phyloP scores from a whole-genome alignment of 2,329 filamentous ascomycete species.

The Fusarium goolgardi region DNA sequence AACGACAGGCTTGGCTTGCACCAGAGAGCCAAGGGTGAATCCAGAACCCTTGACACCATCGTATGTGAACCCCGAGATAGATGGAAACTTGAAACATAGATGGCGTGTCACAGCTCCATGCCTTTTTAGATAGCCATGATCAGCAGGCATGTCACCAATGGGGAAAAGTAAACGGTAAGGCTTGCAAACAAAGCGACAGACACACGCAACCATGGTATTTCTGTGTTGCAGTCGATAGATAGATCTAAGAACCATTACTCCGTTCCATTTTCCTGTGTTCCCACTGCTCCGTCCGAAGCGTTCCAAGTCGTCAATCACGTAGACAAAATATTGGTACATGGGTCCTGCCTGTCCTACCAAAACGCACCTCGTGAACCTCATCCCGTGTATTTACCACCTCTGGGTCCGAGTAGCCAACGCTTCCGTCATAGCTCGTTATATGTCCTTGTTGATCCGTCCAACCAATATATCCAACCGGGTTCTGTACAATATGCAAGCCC shows the following conservation, averaged over 20 bases:
- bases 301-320: conserved; percentile 33
- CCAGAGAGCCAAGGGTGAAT: not conserved
- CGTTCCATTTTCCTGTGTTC: conserved; percentile 26
- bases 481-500: conserved; percentile 17
- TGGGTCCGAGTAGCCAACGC: conserved; percentile 26
- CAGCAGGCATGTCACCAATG: not conserved
- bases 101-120: not conserved
- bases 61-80: not conserved
- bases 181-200: conserved; percentile 2
- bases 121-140: too few species aligned
- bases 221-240: conserved; percentile 21
- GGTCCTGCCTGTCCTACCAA: conserved; percentile 29
- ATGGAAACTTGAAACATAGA: not conserved
- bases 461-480: conserved; percentile 16
- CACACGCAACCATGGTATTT: conserved; percentile 31
- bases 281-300: conserved; percentile 23
- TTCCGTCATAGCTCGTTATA: conserved; percentile 38
- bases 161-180: not conserved
- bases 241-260: conserved; percentile 23
- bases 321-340: conserved; percentile 40
- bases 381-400: conserved; percentile 19
- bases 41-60: not conserved
- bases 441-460: conserved; percentile 19
- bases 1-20: not conserved
- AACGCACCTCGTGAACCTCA: conserved; percentile 15